Base-by-base conservation (phyloP, 768 basidiomycete species). In the Hygrophoropsis aurantiaca region DNA sequence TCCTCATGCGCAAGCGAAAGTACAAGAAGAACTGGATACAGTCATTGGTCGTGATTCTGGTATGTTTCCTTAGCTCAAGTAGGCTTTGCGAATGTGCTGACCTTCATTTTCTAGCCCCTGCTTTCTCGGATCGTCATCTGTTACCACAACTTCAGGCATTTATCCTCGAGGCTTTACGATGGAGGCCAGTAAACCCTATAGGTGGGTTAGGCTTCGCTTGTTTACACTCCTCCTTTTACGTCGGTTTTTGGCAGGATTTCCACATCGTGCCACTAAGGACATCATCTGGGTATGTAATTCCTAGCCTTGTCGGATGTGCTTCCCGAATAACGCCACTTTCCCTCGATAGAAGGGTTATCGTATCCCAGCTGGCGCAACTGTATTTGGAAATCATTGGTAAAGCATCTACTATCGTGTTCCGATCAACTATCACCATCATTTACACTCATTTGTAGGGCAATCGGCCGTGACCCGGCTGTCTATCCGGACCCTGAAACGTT, bases 401-500 rank as follows among this genome's bases (percentile, higher is more conserved):
- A 54, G n/a, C n/a, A n/a, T n/a, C n/a, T n/a, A n/a, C n/a, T 7
- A 38, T 16, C 7, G 36, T 16, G 16, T 21, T 38, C 36, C 9
- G 20, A n/a, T n/a, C 36, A 21, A 9, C n/a, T n/a, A 6, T 6
- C 7, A 38, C 36, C n/a, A 8, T 32, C n/a, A 33, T 16, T 32
- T 38, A 16, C 33, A 42, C 40, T 32, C n/a, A 3, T 37, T 32
- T 32, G 16, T 36, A 69, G 70, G 75, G 66, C 74, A 1, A 70
- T 81, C 11, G 73, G 72, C 3, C 71, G 77, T 19, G 79, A 81
- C 51, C 79, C 80, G 0, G 57, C 53, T 5, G 62, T 72, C 20
- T 81, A 77, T 60, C 73, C 74, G 0, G 70, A 82, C 37, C 79
- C 80, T 1, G 78, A 83, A 47, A 51, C 36, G n/a, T 81, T 83